A percentile compares a stretch with the other conserved stretches of the same genome.
These are phyloP conservation scores for Fomitopsis schrenkii DNA, from an alignment of 1,284 basidiomycete species.

Conservation along the genomic window DNA sequence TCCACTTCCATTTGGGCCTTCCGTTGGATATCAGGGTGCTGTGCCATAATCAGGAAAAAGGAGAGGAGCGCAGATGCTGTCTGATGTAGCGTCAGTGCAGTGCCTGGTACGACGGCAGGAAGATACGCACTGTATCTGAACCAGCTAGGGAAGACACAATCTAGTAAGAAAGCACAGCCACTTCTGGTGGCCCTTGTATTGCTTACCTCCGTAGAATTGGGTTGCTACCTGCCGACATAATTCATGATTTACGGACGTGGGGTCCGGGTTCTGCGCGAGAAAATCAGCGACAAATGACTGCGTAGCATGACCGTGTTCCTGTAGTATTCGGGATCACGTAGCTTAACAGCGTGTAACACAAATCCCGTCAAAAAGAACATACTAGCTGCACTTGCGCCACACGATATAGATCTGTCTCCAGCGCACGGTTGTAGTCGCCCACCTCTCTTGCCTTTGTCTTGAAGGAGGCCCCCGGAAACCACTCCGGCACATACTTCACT, in stretches of 20 bases:
- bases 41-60: conserved; percentile 42
- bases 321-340: no score
- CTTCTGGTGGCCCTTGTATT: not conserved
- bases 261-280: not conserved
- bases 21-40: conserved; percentile 36
- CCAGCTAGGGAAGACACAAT: not conserved
- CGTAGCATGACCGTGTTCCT: not conserved
- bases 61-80: conserved; percentile 35
- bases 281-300: conserved; percentile 1
- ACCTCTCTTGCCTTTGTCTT: conserved; percentile 8
- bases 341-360: no score
- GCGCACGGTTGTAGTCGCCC: not conserved
- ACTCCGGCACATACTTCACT: conserved; percentile 9
- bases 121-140: not conserved
- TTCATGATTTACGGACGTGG: not conserved
- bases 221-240: not conserved
- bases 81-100: conserved; percentile 13
- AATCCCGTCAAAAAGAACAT: not conserved
- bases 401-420: not conserved
- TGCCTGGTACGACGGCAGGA: not conserved
- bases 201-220: not conserved
- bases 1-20: conserved; percentile 45
- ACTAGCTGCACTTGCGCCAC: not conserved
- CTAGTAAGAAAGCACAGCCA: not conserved
- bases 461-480: conserved; percentile 12